A percentile compares a stretch with the other conserved stretches of the same genome.
Evolutionary conservation across 495 filamentous ascomycete genomes (phyloP).

Genomic region (Penicillium crystallinum): DNA sequence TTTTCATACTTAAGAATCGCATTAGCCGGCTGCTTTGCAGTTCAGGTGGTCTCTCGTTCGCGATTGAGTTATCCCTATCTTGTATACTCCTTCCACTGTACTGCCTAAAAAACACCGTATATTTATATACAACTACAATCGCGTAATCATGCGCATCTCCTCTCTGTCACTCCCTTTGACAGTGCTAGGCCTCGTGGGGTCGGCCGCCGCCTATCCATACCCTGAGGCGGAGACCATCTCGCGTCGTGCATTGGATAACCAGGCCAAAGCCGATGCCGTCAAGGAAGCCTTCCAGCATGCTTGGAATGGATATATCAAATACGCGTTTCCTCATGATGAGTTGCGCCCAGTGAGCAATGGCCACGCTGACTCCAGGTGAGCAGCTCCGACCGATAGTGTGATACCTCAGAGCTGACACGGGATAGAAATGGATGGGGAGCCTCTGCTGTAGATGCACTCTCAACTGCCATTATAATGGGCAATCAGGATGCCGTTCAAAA

Average conservation of each 20-base stretch:
- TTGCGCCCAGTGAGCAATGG: constrained; percentile 62
- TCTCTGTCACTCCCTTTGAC: constrained; percentile 23
- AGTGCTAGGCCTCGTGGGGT: constrained; percentile 24
- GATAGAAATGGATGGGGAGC: constrained; percentile 83
- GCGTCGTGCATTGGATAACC: constrained; percentile 1
- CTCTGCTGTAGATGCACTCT: constrained; percentile 75
- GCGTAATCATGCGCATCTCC: constrained; percentile 28
- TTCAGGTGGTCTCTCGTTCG: constrained; percentile 9
- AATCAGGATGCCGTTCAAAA: constrained; percentile 59
- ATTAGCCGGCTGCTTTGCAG: constrained; percentile 10
- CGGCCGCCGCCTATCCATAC: constrained; percentile 18
- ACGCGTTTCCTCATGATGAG: constrained; percentile 77
- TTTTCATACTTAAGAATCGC: constrained; percentile 12
- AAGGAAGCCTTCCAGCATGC: constrained; percentile 71
- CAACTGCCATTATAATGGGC: constrained; percentile 74
- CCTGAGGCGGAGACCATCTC: constrained; percentile 7
- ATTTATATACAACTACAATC: background rate
- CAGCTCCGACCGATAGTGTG: background rate
- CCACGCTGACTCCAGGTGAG: constrained; percentile 64
- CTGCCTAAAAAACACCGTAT: background rate
- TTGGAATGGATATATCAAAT: constrained; percentile 76
- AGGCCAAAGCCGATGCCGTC: constrained; percentile 56
- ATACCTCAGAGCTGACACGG: background rate
- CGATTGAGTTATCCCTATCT: constrained; percentile 1
- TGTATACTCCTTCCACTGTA: constrained; percentile 1